Evolutionary conservation across 2,329 filamentous ascomycete genomes (phyloP).

Genomic region (Curvularia eragrostidis): DNA sequence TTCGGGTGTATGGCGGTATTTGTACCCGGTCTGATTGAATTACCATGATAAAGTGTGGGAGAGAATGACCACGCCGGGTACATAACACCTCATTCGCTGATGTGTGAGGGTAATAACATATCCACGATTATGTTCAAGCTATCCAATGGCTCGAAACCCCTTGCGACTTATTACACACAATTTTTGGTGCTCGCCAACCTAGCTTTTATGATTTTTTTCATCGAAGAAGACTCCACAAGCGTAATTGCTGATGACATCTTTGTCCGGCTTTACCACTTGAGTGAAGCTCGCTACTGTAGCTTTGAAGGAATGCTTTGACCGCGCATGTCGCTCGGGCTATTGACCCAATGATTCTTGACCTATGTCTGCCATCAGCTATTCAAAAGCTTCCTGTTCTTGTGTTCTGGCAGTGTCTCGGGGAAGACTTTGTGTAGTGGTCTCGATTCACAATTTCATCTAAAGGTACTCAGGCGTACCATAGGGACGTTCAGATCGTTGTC

Average conservation of each 20-base stretch:
- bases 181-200: background rate
- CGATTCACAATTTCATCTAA: too few species aligned
- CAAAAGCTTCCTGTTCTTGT: constrained; percentile 23
- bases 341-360: constrained; percentile 22
- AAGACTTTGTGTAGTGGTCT: constrained; percentile 24
- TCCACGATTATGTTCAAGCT: background rate
- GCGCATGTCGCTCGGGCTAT: constrained; percentile 5
- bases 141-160: background rate
- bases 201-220: background rate
- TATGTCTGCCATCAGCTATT: constrained; percentile 20
- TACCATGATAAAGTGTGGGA: background rate
- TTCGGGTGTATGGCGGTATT: too few species aligned
- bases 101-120: background rate
- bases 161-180: background rate
- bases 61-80: background rate
- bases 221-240: background rate
- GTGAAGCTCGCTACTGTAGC: background rate
- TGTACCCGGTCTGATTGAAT: background rate
- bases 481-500: constrained; percentile 31
- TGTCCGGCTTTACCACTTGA: background rate
- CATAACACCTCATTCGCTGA: background rate
- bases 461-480: constrained; percentile 24
- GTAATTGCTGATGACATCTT: background rate
- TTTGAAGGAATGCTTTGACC: background rate
- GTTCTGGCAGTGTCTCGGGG: constrained; percentile 21